Conservation (phyloP, 371 early-diverging fungal species). For the Syncephalastrum contaminatum region DNA sequence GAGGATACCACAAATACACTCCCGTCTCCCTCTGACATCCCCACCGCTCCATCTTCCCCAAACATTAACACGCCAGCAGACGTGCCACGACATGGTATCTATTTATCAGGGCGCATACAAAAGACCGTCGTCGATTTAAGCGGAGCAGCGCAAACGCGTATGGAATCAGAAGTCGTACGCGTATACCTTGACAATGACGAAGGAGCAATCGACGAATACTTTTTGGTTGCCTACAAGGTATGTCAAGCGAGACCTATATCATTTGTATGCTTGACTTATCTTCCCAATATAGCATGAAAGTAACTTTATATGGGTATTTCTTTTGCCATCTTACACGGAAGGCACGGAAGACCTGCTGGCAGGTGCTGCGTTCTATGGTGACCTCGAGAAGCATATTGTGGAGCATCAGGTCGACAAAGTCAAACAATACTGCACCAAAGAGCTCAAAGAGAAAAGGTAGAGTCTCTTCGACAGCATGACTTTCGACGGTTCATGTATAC, state of each 20-base stretch:
- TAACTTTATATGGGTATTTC: constrained; percentile 36
- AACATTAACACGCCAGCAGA: constrained; percentile 18
- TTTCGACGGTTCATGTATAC: background rate
- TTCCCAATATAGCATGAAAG: constrained; percentile 28
- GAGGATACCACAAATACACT: constrained; percentile 1
- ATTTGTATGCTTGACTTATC: background rate
- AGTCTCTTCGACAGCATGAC: background rate
- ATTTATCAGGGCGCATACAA: constrained; percentile 1
- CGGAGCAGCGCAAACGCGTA: constrained; percentile 20
- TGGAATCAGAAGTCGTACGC: constrained; percentile 34
- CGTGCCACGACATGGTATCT: too few relatives aligned
- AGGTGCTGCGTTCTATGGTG: constrained; percentile 23
- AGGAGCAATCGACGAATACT: constrained; percentile 42
- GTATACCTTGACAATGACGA: constrained; percentile 31
- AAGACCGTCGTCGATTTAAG: constrained; percentile 1
- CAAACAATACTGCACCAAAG: constrained; percentile 15
- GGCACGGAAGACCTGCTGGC: constrained; percentile 27
- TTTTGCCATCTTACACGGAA: constrained; percentile 27
- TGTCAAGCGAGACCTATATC: background rate
- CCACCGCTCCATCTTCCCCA: constrained; percentile 12
- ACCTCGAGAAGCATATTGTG: constrained; percentile 24
- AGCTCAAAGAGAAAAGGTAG: constrained; percentile 38
- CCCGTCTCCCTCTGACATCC: constrained; percentile 6
- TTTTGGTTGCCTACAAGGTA: constrained; percentile 58
- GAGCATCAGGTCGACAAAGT: constrained; percentile 25